Conservation (phyloP, 1,139 yeast species). For the Diutina rugosa region DNA sequence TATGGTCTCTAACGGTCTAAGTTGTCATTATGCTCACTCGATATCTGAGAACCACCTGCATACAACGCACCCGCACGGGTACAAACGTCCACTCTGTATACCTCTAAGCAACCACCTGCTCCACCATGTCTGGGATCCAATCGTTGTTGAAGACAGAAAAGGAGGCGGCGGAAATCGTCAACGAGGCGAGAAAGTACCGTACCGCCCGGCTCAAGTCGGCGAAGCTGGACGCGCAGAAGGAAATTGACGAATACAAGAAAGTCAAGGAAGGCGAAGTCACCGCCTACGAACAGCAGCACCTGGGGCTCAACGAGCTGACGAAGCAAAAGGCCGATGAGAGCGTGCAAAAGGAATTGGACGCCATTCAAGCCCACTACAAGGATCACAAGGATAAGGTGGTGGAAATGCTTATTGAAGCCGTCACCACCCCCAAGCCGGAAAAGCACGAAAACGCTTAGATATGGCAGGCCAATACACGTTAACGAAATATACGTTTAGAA, state of each 20-base stretch:
- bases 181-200: constrained; percentile 79
- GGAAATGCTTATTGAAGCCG: constrained; percentile 67
- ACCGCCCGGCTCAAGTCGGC: constrained; percentile 87
- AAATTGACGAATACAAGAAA: constrained; percentile 75
- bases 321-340: constrained; percentile 60
- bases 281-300: constrained; percentile 54
- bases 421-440: constrained; percentile 67
- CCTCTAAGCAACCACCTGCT: background rate
- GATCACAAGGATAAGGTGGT: constrained; percentile 58
- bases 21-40: too few species aligned
- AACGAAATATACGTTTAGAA: constrained; percentile 10
- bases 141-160: constrained; percentile 55
- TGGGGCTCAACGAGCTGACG: constrained; percentile 53
- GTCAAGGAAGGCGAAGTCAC: constrained; percentile 77
- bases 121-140: background rate
- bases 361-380: constrained; percentile 49
- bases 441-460: constrained; percentile 60
- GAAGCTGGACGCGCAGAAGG: constrained; percentile 81
- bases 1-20: too few species aligned
- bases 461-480: constrained; percentile 8
- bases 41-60: too few species aligned
- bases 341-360: constrained; percentile 46
- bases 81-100: background rate
- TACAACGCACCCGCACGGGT: background rate
- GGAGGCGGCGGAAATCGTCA: constrained; percentile 90